Conservation (phyloP, 192 early-diverging fungal genomes). For the Funneliformis geosporum region DNA sequence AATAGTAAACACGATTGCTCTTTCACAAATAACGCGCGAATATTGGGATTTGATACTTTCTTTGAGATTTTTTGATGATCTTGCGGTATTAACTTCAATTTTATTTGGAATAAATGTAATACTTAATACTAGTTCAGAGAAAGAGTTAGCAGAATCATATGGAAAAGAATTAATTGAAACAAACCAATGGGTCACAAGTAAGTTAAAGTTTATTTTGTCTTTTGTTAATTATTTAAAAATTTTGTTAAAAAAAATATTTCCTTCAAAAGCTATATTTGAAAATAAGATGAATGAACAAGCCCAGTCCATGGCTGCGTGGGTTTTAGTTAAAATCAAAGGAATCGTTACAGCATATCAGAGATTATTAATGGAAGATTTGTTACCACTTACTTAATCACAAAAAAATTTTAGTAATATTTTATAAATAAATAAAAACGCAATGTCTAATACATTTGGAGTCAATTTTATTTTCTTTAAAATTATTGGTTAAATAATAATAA, state of each 20-base stretch:
- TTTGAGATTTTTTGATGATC: slow-evolving; percentile 27
- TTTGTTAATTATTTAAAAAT: not conserved
- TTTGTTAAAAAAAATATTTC: not conserved
- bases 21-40: slow-evolving; percentile 24
- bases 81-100: slow-evolving; percentile 1
- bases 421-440: too few relatives aligned
- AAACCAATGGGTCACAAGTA: slow-evolving; percentile 25
- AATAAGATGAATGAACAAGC: not conserved
- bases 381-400: slow-evolving; percentile 9
- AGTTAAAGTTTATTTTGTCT: not conserved
- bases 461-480: too few relatives aligned
- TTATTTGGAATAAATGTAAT: slow-evolving; percentile 25
- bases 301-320: not conserved
- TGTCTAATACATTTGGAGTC: too few relatives aligned
- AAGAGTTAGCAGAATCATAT: slow-evolving; percentile 17
- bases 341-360: slow-evolving; percentile 12
- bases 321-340: slow-evolving; percentile 17
- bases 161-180: slow-evolving; percentile 28
- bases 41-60: slow-evolving; percentile 34
- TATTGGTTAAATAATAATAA: too few relatives aligned
- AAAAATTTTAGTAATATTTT: too few relatives aligned
- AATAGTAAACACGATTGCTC: slow-evolving; percentile 14
- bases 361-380: slow-evolving; percentile 19
- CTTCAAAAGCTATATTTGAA: slow-evolving; percentile 17
- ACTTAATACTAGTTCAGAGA: not conserved